A percentile compares a stretch with the other conserved stretches of the same genome.
These are phyloP conservation scores for Malassezia caprae DNA, from an alignment of 1,284 basidiomycete genomes.

Conservation along the genomic window DNA sequence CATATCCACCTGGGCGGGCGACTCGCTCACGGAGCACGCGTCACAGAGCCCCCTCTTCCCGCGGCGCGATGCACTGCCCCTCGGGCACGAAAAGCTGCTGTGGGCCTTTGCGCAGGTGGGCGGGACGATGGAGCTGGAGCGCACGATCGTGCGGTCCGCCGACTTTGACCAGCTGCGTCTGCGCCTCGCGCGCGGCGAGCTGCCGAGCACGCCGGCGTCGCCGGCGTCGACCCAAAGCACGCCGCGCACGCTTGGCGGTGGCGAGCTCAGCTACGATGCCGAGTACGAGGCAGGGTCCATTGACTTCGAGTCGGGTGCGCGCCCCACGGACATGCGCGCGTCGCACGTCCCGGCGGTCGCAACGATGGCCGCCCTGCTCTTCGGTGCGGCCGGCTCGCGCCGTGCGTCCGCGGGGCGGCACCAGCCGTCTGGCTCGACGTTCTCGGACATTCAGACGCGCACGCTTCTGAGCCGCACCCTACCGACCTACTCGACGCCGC, in stretches of 20 bases:
- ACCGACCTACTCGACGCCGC: slow-evolving; percentile 69
- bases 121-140: slow-evolving; percentile 57
- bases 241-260: slow-evolving; percentile 31
- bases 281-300: slow-evolving; percentile 13
- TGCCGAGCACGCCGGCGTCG: slow-evolving; percentile 26
- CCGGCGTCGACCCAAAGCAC: slow-evolving; percentile 19
- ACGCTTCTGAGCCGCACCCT: slow-evolving; percentile 53
- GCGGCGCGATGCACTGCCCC: slow-evolving; percentile 14
- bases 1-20: slow-evolving; percentile 35
- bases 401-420: slow-evolving; percentile 19
- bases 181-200: slow-evolving; percentile 38
- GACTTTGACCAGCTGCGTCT: slow-evolving; percentile 49
- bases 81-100: slow-evolving; percentile 62
- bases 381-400: not conserved
- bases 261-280: slow-evolving; percentile 29
- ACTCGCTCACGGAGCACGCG: not conserved
- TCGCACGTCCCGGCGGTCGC: slow-evolving; percentile 12
- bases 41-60: slow-evolving; percentile 27
- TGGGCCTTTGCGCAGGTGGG: slow-evolving; percentile 75
- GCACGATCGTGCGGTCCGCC: slow-evolving; percentile 48
- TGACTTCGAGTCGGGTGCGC: slow-evolving; percentile 15
- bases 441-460: slow-evolving; percentile 54
- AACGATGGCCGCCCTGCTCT: slow-evolving; percentile 11
- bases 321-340: slow-evolving; percentile 2
- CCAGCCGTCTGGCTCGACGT: slow-evolving; percentile 53